Evolutionary conservation across 768 basidiomycete species (phyloP), one percentile per base, ranked within the genome.

Genomic region (Phylloporus scabripes): DNA sequence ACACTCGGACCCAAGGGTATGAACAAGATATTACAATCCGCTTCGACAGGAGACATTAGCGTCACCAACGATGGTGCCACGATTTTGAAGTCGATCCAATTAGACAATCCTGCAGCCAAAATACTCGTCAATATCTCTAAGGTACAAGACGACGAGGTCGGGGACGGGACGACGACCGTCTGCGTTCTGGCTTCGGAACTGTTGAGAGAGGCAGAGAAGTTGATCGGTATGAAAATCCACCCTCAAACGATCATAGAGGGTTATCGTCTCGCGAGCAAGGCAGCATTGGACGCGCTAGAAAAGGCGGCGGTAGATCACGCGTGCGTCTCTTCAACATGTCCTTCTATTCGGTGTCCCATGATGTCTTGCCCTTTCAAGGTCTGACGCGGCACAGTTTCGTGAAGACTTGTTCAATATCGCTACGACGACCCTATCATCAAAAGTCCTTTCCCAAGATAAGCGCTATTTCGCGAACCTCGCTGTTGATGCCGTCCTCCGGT

Each of bases 11-110:
- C 96, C 20, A 98, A 99, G 70, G 96, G 96, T 48, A 99, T 98
- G 95, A 98, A 97, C 83, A 98, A 98, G 75, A 98, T 99, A 54
- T 81, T 99, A 14, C 95, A 94, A 69, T 94, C 92, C 1, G 82
- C 70, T 1, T 90, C 92, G 5, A 81, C 86, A 0, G 92, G 92
- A 5, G 89, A 93, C 24, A 89, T 99, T 61, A 96, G 85, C 55
- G 95, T 99, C 42, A 99, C 96, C 10, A 99, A 99, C 70, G 96
- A 99, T 67, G 96, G 96, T 4, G 96, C 96, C 4, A 98, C 96
- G 41, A 99, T 98, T 61, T 80, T 99, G 50, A 98, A 97, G 68
- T 85, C 90, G 42, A 98, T 99, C 61, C 87, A 92, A 60, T 83
- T 99, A 55, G 96, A 99, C 71, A 98, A 99, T 66, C 91, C 96